Evolutionary conservation across 2,329 filamentous ascomycete genomes (phyloP).

Genomic region (Penicillium vulpinum): DNA sequence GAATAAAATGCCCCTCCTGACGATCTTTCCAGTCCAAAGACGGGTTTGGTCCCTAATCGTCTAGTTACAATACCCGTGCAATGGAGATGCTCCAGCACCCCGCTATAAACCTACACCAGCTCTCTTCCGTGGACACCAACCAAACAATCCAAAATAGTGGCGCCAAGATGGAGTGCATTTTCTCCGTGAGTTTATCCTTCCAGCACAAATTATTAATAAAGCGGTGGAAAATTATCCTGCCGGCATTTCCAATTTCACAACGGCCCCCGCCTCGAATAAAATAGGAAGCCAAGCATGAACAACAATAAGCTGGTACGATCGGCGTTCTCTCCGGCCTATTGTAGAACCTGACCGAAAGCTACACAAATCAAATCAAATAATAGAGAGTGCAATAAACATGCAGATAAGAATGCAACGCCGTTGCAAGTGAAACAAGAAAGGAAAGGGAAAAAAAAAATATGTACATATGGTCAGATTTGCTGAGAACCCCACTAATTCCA

Average conservation of each 20-base stretch:
- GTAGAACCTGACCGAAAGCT: not conserved
- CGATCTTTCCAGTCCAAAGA: conserved; percentile 10
- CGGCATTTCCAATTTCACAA: not conserved
- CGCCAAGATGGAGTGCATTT: not conserved
- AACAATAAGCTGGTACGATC: not conserved
- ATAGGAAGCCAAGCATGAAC: not conserved
- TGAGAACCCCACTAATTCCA: conserved; percentile 5
- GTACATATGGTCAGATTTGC: conserved; percentile 1
- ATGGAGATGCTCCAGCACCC: not conserved
- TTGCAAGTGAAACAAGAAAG: not conserved
- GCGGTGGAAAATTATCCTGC: not conserved
- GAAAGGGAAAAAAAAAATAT: not conserved
- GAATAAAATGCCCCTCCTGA: conserved; percentile 7
- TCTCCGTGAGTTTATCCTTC: not conserved
- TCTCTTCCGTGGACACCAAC: not conserved
- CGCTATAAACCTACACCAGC: conserved; percentile 5
- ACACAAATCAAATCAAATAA: not conserved
- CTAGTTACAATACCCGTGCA: conserved; percentile 1
- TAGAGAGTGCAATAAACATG: not conserved
- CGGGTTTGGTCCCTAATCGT: conserved; percentile 1
- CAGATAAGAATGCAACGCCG: not conserved
- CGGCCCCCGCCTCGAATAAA: not conserved
- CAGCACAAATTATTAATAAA: not conserved
- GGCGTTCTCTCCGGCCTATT: not conserved
- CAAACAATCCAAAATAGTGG: conserved; percentile 1